These are phyloP conservation scores for Blastocystis sp. DNA, from an alignment of 352 stramenopile species.

Conservation along the genomic window DNA sequence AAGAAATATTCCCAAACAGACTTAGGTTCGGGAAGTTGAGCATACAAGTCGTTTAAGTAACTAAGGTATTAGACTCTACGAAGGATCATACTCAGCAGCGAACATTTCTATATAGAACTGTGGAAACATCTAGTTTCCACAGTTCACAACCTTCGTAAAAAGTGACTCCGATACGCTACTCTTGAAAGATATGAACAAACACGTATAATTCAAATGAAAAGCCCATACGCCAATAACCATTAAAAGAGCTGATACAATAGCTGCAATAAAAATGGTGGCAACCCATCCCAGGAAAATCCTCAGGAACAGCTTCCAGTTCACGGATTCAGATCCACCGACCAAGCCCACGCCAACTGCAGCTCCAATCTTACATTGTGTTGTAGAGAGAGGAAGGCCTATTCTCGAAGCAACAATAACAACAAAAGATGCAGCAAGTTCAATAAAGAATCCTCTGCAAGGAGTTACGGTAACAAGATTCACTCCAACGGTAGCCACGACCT, in stretches of 20 bases:
- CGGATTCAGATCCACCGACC: conserved; percentile 54
- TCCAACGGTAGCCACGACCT: conserved; percentile 63
- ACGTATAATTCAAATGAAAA: background rate
- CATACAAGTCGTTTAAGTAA: conserved; percentile 51
- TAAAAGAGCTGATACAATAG: conserved; percentile 58
- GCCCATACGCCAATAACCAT: conserved; percentile 41
- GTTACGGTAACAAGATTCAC: conserved; percentile 64
- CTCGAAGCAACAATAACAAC: conserved; percentile 45
- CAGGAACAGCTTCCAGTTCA: conserved; percentile 64
- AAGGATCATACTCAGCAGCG: background rate
- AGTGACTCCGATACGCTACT: too few species aligned
- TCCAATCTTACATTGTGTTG: conserved; percentile 69
- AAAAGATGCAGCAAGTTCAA: conserved; percentile 55
- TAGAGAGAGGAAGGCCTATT: conserved; percentile 59
- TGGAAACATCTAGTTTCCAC: conserved; percentile 29
- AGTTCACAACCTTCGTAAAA: conserved; percentile 10
- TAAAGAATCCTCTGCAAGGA: conserved; percentile 60
- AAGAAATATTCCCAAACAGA: conserved; percentile 59
- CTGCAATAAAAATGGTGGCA: conserved; percentile 64
- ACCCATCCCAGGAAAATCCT: conserved; percentile 65
- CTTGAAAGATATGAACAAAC: background rate
- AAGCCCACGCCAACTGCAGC: conserved; percentile 69
- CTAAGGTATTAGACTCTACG: background rate
- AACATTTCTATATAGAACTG: background rate
- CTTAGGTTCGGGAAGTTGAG: conserved; percentile 49